phyloP scores from a whole-genome alignment of 2,329 filamentous ascomycete genomes.

The Plectosphaerella plurivora region DNA sequence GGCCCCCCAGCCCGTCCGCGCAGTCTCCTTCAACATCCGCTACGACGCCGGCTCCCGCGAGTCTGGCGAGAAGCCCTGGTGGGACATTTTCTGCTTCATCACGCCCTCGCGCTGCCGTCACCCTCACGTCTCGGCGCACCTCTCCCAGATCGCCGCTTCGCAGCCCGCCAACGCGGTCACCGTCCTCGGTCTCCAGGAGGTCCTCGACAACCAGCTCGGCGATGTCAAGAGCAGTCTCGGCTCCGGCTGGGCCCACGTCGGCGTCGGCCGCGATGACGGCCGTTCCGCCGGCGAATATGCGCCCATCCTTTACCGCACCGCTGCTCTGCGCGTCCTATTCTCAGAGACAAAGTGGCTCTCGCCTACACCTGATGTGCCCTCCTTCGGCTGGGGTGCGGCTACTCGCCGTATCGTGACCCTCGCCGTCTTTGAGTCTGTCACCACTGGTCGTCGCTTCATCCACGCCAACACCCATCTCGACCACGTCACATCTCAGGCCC shows the following conservation, averaged over 20 bases:
- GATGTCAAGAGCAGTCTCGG: slow-evolving; percentile 53
- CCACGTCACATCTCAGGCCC: slow-evolving; percentile 34
- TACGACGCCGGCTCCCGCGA: slow-evolving; percentile 52
- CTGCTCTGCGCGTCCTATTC: slow-evolving; percentile 43
- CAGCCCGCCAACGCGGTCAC: slow-evolving; percentile 30
- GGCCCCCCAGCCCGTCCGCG: slow-evolving; percentile 36
- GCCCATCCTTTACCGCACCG: slow-evolving; percentile 57
- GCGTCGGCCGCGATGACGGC: slow-evolving; percentile 53
- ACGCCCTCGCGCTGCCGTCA: slow-evolving; percentile 35
- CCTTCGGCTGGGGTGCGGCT: slow-evolving; percentile 52
- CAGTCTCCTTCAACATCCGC: slow-evolving; percentile 64
- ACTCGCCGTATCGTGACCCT: slow-evolving; percentile 42
- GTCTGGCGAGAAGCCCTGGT: slow-evolving; percentile 56
- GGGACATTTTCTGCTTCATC: slow-evolving; percentile 18
- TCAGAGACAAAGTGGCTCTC: slow-evolving; percentile 60
- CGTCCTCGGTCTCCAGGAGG: slow-evolving; percentile 68
- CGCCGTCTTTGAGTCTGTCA: slow-evolving; percentile 37
- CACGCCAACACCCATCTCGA: slow-evolving; percentile 52
- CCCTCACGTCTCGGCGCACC: slow-evolving; percentile 50
- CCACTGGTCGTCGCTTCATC: slow-evolving; percentile 31
- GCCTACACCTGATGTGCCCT: slow-evolving; percentile 51
- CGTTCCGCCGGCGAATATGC: slow-evolving; percentile 57
- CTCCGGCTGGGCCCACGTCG: slow-evolving; percentile 41
- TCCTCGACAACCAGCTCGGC: slow-evolving; percentile 54
- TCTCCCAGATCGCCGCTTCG: slow-evolving; percentile 47